phyloP scores from a whole-genome alignment of 768 basidiomycete species.

The Boletus speciosus region DNA sequence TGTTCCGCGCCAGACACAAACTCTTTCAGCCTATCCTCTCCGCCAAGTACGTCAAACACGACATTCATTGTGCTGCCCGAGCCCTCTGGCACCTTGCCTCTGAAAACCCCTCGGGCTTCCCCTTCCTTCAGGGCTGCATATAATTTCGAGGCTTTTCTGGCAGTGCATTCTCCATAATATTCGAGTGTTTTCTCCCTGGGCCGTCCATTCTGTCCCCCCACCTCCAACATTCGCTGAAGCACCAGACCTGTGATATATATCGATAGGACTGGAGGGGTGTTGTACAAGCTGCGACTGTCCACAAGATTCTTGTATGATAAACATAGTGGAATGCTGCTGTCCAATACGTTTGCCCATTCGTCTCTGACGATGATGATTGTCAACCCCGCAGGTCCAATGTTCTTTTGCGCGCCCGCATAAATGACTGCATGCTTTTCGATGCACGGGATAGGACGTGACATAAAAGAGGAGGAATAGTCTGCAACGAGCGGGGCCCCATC shows the following conservation, averaged over 20 bases:
- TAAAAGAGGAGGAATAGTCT: conserved; percentile 96
- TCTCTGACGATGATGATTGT: conserved; percentile 93
- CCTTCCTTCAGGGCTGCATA: conserved; percentile 73
- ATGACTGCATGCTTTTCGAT: conserved; percentile 90
- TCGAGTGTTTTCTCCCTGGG: conserved; percentile 55
- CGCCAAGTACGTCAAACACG: conserved; percentile 75
- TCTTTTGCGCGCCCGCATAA: conserved; percentile 98
- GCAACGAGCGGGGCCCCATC: conserved; percentile 75
- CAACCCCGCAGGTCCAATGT: conserved; percentile 90
- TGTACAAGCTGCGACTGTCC: conserved; percentile 74
- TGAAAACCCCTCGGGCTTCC: conserved; percentile 65
- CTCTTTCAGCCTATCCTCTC: conserved; percentile 64
- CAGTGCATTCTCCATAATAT: conserved; percentile 64
- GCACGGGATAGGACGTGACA: conserved; percentile 87
- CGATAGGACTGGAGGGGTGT: conserved; percentile 89
- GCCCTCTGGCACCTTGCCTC: conserved; percentile 65
- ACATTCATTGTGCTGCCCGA: conserved; percentile 96
- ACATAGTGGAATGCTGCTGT: conserved; percentile 80
- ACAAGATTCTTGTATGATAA: conserved; percentile 82
- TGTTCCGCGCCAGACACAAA: conserved; percentile 82
- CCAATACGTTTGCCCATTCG: conserved; percentile 64
- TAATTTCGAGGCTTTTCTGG: conserved; percentile 70
- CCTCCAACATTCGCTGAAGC: conserved; percentile 58
- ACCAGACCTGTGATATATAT: conserved; percentile 91
- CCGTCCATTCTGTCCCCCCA: conserved; percentile 16